Evolutionary conservation across 2,329 filamentous ascomycete genomes (phyloP).

Genomic region (Beauveria pseudobassiana): DNA sequence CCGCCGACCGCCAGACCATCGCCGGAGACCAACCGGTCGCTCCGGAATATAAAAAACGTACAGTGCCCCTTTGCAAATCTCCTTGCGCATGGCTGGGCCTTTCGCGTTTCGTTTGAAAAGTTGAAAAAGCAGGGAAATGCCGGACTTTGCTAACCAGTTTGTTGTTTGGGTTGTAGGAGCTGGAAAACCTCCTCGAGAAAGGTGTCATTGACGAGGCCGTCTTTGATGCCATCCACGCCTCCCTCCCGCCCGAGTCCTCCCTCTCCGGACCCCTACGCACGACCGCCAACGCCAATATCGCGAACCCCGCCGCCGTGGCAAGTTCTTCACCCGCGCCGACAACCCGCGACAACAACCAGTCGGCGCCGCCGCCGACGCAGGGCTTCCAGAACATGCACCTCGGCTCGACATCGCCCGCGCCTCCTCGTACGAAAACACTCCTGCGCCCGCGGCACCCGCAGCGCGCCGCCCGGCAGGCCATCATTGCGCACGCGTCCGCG

Average conservation of each 20-base stretch:
- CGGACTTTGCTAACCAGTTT: neutral
- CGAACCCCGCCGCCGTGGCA: conserved; percentile 20
- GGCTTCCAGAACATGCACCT: conserved; percentile 36
- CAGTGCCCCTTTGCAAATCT: conserved; percentile 20
- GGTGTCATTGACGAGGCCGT: conserved; percentile 68
- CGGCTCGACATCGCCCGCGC: conserved; percentile 29
- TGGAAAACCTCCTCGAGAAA: conserved; percentile 80
- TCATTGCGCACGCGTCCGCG: conserved; percentile 72
- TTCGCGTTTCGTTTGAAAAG: neutral
- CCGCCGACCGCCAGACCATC: conserved; percentile 48
- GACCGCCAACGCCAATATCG: conserved; percentile 21
- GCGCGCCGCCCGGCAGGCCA: conserved; percentile 31
- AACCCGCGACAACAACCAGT: conserved; percentile 22
- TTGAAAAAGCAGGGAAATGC: neutral
- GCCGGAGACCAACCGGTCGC: conserved; percentile 74
- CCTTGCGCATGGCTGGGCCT: neutral
- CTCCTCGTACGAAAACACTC: conserved; percentile 45
- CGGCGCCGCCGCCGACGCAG: conserved; percentile 23
- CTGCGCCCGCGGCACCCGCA: conserved; percentile 34
- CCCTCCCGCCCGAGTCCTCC: conserved; percentile 65
- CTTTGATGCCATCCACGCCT: conserved; percentile 65
- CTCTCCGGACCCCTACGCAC: conserved; percentile 42
- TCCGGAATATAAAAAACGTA: conserved; percentile 82
- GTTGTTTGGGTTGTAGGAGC: conserved; percentile 52
- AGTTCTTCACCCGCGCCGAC: conserved; percentile 23